Evolutionary conservation across 192 early-diverging fungal genomes (phyloP).

Genomic region (Chytriomyces hyalinus): DNA sequence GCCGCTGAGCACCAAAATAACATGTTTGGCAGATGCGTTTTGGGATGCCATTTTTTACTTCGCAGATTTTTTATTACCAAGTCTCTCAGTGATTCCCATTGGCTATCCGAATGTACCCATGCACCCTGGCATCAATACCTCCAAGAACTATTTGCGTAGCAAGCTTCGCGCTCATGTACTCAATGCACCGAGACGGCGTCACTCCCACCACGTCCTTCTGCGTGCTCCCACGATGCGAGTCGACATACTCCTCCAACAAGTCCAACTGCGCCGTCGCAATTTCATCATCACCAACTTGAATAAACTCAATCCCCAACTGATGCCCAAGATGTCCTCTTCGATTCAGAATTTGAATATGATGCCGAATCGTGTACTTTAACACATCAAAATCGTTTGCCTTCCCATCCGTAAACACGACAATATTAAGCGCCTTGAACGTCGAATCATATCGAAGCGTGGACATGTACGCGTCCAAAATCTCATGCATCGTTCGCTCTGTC

Average conservation of each 20-base stretch:
- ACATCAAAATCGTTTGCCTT: background rate
- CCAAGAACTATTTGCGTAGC: background rate
- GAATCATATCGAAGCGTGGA: constrained; percentile 13
- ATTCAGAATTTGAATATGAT: background rate
- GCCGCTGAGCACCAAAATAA: constrained; percentile 93
- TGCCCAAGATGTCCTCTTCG: constrained; percentile 13
- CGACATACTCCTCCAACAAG: background rate
- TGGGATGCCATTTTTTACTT: background rate
- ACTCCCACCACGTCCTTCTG: constrained; percentile 14
- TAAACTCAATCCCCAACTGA: constrained; percentile 27
- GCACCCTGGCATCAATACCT: constrained; percentile 1
- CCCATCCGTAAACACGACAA: constrained; percentile 28
- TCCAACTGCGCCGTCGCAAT: background rate
- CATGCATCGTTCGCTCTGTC: background rate
- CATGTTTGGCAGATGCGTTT: constrained; percentile 66
- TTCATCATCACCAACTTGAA: constrained; percentile 27
- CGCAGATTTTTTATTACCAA: too few relatives aligned
- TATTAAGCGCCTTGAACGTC: constrained; percentile 2
- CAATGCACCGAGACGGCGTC: background rate
- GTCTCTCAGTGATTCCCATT: too few relatives aligned
- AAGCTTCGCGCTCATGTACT: background rate
- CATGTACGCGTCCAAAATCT: constrained; percentile 22
- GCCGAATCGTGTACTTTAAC: constrained; percentile 6
- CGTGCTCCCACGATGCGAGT: background rate
- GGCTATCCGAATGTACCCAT: background rate